phyloP scores from a whole-genome alignment of 345 rosid species.

The Corchorus capsularis region DNA sequence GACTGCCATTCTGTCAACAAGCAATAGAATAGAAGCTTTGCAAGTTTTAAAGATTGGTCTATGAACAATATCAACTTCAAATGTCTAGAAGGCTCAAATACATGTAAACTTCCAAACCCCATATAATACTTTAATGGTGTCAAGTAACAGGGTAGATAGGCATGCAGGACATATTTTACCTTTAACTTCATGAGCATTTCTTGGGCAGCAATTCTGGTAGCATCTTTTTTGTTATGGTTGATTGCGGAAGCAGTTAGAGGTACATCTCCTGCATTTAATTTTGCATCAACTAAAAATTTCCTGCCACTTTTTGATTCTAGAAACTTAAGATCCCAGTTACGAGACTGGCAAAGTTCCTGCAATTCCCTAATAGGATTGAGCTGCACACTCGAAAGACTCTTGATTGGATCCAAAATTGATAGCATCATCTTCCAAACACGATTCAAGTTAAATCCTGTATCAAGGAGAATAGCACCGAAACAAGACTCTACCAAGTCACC shows the following conservation, averaged over 20 bases:
- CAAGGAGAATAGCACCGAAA: conserved; percentile 81
- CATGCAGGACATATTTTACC: conserved; percentile 42
- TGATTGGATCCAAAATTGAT: conserved; percentile 62
- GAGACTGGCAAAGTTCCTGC: conserved; percentile 70
- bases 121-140: conserved; percentile 4
- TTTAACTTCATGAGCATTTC: conserved; percentile 48
- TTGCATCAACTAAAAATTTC: conserved; percentile 48
- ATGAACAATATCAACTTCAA: not conserved
- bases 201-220: conserved; percentile 59
- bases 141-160: conserved; percentile 1
- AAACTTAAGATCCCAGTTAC: conserved; percentile 44
- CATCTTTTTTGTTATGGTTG: conserved; percentile 60
- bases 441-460: conserved; percentile 73
- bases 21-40: not conserved
- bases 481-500: conserved; percentile 91
- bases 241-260: conserved; percentile 40
- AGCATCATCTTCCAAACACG: conserved; percentile 71
- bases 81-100: not conserved
- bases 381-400: conserved; percentile 61
- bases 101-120: conserved; percentile 14
- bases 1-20: not conserved
- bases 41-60: not conserved
- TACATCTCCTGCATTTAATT: conserved; percentile 42
- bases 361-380: conserved; percentile 68
- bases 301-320: conserved; percentile 41